These are phyloP conservation scores for Aphanocladium album DNA, from an alignment of 2,329 filamentous ascomycete genomes.

Conservation along the genomic window DNA sequence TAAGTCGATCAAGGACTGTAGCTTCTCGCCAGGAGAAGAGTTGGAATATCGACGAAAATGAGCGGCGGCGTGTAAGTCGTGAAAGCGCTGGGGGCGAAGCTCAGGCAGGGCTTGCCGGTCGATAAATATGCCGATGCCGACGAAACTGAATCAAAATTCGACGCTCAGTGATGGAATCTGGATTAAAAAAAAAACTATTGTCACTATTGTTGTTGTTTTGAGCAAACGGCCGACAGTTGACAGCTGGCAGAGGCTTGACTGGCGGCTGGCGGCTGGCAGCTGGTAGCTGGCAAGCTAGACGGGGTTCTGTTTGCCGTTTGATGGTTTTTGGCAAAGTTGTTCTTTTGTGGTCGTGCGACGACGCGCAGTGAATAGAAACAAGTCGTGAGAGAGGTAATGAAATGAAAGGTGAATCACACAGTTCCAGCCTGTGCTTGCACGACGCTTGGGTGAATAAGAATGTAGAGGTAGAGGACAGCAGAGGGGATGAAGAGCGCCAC, in stretches of 20 bases:
- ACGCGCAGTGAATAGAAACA: not conserved
- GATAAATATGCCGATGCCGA: not conserved
- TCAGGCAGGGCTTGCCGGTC: not conserved
- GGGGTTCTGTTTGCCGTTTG: not conserved
- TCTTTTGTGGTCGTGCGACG: not conserved
- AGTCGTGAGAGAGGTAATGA: not conserved
- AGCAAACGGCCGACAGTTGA: not conserved
- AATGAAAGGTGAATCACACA: slow-evolving; percentile 4
- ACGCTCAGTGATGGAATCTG: not conserved
- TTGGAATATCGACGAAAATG: not conserved
- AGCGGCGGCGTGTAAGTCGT: not conserved
- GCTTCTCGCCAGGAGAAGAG: slow-evolving; percentile 4
- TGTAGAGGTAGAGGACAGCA: not conserved
- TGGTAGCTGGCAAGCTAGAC: not conserved
- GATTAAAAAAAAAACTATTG: not conserved
- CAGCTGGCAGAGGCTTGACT: not conserved
- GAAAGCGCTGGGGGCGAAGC: not conserved
- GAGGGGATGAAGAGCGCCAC: not conserved
- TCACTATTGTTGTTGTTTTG: not conserved
- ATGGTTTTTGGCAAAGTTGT: not conserved
- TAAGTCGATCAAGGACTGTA: not conserved
- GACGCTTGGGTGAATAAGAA: not conserved
- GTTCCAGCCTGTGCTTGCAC: slow-evolving; percentile 12
- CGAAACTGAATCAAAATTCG: not conserved
- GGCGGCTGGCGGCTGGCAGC: not conserved